These are phyloP conservation scores for Botryotinia calthae DNA, from an alignment of 2,329 filamentous ascomycete species.

Conservation along the genomic window DNA sequence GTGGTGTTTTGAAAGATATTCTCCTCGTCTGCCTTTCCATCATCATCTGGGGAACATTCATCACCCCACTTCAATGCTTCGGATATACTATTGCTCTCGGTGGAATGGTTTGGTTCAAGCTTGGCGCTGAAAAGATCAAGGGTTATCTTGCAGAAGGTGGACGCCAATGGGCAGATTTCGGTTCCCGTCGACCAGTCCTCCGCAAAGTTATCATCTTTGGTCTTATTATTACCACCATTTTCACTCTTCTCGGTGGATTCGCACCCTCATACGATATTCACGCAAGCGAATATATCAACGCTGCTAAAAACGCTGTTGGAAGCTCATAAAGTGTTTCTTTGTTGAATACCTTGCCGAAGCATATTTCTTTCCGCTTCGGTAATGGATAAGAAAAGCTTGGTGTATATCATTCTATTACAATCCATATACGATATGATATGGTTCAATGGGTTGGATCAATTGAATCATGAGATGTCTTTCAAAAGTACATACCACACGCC, in stretches of 20 bases:
- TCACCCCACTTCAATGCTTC: conserved; percentile 74
- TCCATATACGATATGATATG: neutral
- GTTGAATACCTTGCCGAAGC: neutral
- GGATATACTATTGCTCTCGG: conserved; percentile 77
- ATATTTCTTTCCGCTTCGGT: conserved; percentile 18
- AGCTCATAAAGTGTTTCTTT: conserved; percentile 20
- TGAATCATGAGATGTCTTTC: neutral
- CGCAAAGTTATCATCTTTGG: conserved; percentile 75
- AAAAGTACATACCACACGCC: conserved; percentile 1
- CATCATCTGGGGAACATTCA: conserved; percentile 75
- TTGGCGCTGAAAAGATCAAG: conserved; percentile 79
- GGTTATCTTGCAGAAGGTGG: conserved; percentile 69
- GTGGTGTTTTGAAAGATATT: conserved; percentile 85
- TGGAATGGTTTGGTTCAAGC: conserved; percentile 84
- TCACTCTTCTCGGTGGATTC: conserved; percentile 67
- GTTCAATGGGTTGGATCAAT: conserved; percentile 12
- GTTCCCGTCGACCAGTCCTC: conserved; percentile 69
- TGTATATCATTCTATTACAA: conserved; percentile 12
- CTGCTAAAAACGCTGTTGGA: conserved; percentile 35
- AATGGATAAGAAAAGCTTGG: conserved; percentile 13
- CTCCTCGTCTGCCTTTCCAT: conserved; percentile 77
- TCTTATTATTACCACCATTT: conserved; percentile 59
- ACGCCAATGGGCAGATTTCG: conserved; percentile 84
- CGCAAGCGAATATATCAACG: conserved; percentile 40
- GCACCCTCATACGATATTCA: conserved; percentile 61